Conservation (phyloP, 1,139 yeast species). For the Candida gigantensis region DNA sequence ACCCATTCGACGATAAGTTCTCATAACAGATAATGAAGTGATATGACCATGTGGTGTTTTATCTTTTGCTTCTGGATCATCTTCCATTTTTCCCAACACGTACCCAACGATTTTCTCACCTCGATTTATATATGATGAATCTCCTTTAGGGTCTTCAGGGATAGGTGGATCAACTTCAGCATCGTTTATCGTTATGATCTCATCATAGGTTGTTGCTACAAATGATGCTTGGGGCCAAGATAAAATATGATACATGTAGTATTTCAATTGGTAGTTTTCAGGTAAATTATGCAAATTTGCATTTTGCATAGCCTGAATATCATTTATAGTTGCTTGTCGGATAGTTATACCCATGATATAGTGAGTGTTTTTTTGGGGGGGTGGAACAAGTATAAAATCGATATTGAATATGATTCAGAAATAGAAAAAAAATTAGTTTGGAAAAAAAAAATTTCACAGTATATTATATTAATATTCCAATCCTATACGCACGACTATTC, state of each 20-base stretch:
- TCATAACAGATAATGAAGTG: constrained; percentile 91
- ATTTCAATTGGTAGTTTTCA: constrained; percentile 89
- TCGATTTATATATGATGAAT: constrained; percentile 55
- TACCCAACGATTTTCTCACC: constrained; percentile 91
- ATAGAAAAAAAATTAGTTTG: constrained; percentile 1
- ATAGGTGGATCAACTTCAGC: constrained; percentile 24
- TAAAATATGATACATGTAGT: constrained; percentile 87
- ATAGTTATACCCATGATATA: constrained; percentile 75
- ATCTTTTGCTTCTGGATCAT: constrained; percentile 76
- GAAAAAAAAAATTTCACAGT: constrained; percentile 1
- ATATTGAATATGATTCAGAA: background rate
- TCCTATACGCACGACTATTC: constrained; percentile 6
- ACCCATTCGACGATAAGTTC: constrained; percentile 94
- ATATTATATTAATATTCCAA: background rate
- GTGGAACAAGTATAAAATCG: constrained; percentile 1
- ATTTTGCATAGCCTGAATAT: constrained; percentile 94
- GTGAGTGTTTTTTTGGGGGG: background rate
- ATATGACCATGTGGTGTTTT: constrained; percentile 89
- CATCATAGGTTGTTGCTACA: constrained; percentile 80
- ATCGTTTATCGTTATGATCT: constrained; percentile 33
- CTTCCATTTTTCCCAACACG: constrained; percentile 95
- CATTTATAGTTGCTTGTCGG: constrained; percentile 83
- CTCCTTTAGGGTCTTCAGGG: constrained; percentile 47
- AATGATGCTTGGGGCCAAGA: constrained; percentile 98
- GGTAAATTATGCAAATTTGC: constrained; percentile 92